Evolutionary conservation across 345 rosid genomes (phyloP), one percentile per base, ranked within the genome.

Genomic region (Citrus sp.): DNA sequence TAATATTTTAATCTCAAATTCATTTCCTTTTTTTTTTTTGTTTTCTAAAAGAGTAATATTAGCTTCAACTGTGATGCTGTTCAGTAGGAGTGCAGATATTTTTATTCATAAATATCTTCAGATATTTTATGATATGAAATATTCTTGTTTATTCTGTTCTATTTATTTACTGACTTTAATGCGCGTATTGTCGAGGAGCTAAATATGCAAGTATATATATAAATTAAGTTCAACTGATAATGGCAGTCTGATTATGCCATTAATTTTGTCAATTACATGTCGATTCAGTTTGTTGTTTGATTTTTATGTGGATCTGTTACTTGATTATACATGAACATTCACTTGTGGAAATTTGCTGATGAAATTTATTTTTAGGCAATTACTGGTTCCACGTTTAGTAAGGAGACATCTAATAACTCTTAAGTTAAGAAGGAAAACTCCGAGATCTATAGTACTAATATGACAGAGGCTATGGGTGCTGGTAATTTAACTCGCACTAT

Each of bases 381-480:
- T 77, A 85, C 93, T 67, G 94, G 89, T 73, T 85, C 96, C 28
- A 84, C 88, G 25, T 84, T 96, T 0, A 88, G 94, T 78, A 80
- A 83, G 24, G 90, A 88, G 80, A 84, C 75, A 76, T 51, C 56
- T 51, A 84, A 88, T 78, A 88, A 78, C 68, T 69, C 89, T 54
- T 81, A 90, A 54, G 78, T 84, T 32, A 64, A 88, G 79, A 85
- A 84, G 80, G 87, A 84, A 72, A 93, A 89, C 77, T 95, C 99
- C 21, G 92, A 91, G 73, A 80, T 79, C 59, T 93, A 93, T 67
- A 93, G 97, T 81, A 86, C 84, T 84, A 89, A 88, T 84, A 95
- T 95, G 99, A 95, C 98, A n/a, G 90, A 91, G 83, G 97, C 97
- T 38, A 95, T 95, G 99, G 99, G 99, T 83, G 97, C 97, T 72